Evolutionary conservation across 352 stramenopile genomes (phyloP).

Genomic region (Pythium sukuiense): DNA sequence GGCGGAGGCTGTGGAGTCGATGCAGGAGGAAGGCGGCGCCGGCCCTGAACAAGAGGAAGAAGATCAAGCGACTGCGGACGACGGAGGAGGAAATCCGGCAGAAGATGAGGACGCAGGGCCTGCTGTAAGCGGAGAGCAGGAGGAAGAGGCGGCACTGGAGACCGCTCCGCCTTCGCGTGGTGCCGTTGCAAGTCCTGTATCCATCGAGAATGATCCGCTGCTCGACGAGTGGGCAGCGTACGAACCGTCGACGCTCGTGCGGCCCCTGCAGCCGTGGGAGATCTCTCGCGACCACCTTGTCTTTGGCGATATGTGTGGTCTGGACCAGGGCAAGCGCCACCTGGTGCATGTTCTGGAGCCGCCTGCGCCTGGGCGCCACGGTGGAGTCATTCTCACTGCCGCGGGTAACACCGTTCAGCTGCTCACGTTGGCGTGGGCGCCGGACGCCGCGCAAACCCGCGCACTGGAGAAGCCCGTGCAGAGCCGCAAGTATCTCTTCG

Average conservation of each 20-base stretch:
- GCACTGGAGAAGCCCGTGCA: slow-evolving; percentile 22
- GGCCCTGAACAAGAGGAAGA: slow-evolving; percentile 3
- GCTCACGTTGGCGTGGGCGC: slow-evolving; percentile 40
- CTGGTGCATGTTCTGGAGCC: slow-evolving; percentile 71
- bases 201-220: slow-evolving; percentile 25
- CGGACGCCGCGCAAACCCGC: slow-evolving; percentile 4
- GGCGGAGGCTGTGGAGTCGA: background rate
- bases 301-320: slow-evolving; percentile 60
- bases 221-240: slow-evolving; percentile 31
- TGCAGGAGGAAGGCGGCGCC: background rate
- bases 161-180: background rate
- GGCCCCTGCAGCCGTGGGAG: slow-evolving; percentile 61
- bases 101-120: background rate
- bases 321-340: slow-evolving; percentile 67
- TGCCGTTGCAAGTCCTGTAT: background rate
- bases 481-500: slow-evolving; percentile 62
- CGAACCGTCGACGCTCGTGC: slow-evolving; percentile 37
- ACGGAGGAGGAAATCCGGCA: background rate
- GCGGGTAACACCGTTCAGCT: slow-evolving; percentile 78
- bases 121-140: background rate
- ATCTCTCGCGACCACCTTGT: slow-evolving; percentile 72
- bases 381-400: slow-evolving; percentile 58
- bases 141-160: background rate
- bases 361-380: slow-evolving; percentile 32
- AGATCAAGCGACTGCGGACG: background rate